Evolutionary conservation across 108 stramenopile species (phyloP), one percentile per base, ranked within the genome.

Genomic region (Epipyxis sp.): DNA sequence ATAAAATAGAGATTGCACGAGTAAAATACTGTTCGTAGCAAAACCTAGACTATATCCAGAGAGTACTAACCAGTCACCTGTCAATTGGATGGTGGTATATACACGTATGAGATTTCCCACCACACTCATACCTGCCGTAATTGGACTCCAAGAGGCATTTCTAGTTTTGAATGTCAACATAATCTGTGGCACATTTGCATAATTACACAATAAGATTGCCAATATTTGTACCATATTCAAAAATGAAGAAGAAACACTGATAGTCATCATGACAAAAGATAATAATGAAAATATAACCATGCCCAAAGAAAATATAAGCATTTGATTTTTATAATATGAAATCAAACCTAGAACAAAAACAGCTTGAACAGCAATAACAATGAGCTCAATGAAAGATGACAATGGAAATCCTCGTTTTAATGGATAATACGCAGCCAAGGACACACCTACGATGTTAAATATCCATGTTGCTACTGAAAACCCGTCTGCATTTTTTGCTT

Each of bases 161-260:
- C 34, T 65, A 10, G 13, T 3, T 25, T 65, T 16, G 61, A 35
- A 65, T 16, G 61, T 35, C 10, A 65, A 3, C 6, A 65, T 29
- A 65, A 65, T 65, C 35, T 65, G 61, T 32, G 61, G 61, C 10
- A 65, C 10, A 32, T 65, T 65, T 16, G 61, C 61, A 37, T 65
- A 65, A 25, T 65, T 65, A 10, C 34, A 29, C 6, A 65, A 6
- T 10, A 65, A 32, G 10, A 37, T 35, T 3, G 61, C 61, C 3
- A 32, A 16, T 3, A 65, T 29, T 37, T 65, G 61, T 6, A 65
- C 35, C 3, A 25, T 37, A 65, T 65, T 65, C 13, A 65, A 6
- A 25, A 65, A 65, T 35, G 3, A 10, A 6, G 34, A 32, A 20
- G 46, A 20, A 13, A 50, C 13, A 50, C 20, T 50, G 13, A 20